Evolutionary conservation across 495 filamentous ascomycete species (phyloP), one percentile per base, ranked within the genome.

Genomic region (Lasiosphaeriaceae sp.): DNA sequence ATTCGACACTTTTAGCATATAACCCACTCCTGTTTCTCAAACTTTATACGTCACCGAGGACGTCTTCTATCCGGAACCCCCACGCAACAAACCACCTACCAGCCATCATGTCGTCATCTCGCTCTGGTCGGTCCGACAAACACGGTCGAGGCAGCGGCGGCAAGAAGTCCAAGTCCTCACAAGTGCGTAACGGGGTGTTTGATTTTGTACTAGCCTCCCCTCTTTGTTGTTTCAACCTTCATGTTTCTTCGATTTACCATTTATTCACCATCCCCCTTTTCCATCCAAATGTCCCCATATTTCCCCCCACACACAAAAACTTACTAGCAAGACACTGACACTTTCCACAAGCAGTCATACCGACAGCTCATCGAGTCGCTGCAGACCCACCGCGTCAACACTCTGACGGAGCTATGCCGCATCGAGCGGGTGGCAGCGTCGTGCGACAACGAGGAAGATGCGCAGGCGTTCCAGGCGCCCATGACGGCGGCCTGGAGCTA

Each of bases 401-500:
- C 88, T 11, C 71, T 92, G 9, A 86, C 85, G 2, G 88, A 90
- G 54, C 77, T 92, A 20, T 84, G 88, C 61, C 85, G 86, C 8
- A 86, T 90, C 63, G 88, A 92, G 69, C 82, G 83, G 22, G 74
- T 83, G 16, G 82, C 87, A 39, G 78, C 83, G 2, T 64, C 72
- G 20, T 72, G 82, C 56, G 76, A 80, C 41, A 68, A 72, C 35
- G 72, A 75, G 11, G 82, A 85, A 51, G 81, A 89, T 46, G 78
- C 77, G 17, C 78, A 80, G 34, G 72, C 72, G 0, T 79, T 80
- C 53, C 77, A 78, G 64, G 66, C 55, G 0, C 84, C 85, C 11
- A 85, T 92, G 84, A 88, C 86, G 2, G 68, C 77, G 4, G 88
- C 88, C 4, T 92, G 88, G 86, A 73, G 78, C 11, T 79, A 90